A percentile compares a stretch with the other conserved stretches of the same genome.
phyloP scores from a whole-genome alignment of 805 yeast species.

The Candida pseudofarinosa region DNA sequence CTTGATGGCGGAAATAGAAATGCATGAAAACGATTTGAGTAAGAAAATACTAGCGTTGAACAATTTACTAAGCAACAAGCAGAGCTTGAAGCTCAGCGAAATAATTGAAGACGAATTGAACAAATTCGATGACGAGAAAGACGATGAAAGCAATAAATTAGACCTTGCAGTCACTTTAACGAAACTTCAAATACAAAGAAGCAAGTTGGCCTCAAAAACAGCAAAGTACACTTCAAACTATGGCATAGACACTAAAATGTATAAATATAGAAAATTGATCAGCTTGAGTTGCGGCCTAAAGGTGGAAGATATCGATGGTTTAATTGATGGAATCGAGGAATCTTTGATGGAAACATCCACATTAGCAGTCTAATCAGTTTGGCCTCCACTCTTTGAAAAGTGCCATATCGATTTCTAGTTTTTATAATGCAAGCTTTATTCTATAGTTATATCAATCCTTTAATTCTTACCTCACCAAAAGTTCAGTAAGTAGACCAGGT shows the following conservation, averaged over 20 bases:
- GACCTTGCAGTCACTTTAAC: constrained; percentile 35
- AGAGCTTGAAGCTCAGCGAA: constrained; percentile 42
- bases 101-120: constrained; percentile 36
- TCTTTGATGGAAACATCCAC: constrained; percentile 21
- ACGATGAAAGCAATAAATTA: constrained; percentile 9
- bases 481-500: not conserved
- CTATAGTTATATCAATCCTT: too few relatives aligned
- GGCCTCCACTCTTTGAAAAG: too few relatives aligned
- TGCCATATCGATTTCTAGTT: too few relatives aligned
- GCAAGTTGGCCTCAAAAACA: constrained; percentile 41
- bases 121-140: constrained; percentile 10
- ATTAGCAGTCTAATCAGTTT: not conserved
- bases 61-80: constrained; percentile 34
- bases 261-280: constrained; percentile 74
- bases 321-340: constrained; percentile 72
- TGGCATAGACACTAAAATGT: constrained; percentile 53
- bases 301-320: constrained; percentile 73
- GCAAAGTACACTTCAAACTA: constrained; percentile 40
- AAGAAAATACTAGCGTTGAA: constrained; percentile 19
- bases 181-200: constrained; percentile 50
- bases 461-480: too few relatives aligned
- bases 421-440: too few relatives aligned
- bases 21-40: constrained; percentile 11
- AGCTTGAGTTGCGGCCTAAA: constrained; percentile 73
- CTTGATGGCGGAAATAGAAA: constrained; percentile 14